Base-by-base conservation (phyloP, 202 grass and related monocot genomes). In the Schoenoplectus tabernaemontani region DNA sequence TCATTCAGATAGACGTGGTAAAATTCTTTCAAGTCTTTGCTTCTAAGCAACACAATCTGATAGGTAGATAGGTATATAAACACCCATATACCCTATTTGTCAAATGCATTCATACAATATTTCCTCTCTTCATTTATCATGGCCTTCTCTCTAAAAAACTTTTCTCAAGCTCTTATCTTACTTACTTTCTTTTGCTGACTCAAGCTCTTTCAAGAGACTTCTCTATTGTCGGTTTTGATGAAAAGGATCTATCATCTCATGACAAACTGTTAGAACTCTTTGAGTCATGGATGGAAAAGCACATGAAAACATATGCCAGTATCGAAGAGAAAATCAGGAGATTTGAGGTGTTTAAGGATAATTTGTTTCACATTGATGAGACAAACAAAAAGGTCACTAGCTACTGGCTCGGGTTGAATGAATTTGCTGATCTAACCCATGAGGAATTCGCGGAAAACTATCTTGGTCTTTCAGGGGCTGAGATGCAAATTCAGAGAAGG, bases 281-380 rank as follows among this genome's bases (percentile, higher is more conserved):
- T 47, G 93, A 97, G 88, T 79, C 77, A 59, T 97, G 90, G 90
- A 73, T 89, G 26, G 62, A 87, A 7, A 86, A 91, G 77, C 82
- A 96, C 84, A 63, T 83, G 20, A 93, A 93, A 77, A 85, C 86
- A 48, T 96, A 96, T 33, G 85, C 56, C 10, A 93, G 90, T 84
- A 87, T 93, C 38, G 90, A 89, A 82, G 90, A 93, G 90, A 96
- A 96, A 89, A 78, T 93, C 1, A 57, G 39, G 9, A 72, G 90
- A 24, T 89, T 96, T 59, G 90, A 96, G 86, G 86, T 96, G 71
- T 96, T 96, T 88, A 86, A 89, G 86, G 93, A 93, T 79, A 96
- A 96, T 77, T 79, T 96, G 38, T 85, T 85, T 59, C 93, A 93
- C 86, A 96, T 96, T 42, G 90, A 96, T 57, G 90, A 93, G 86